phyloP scores from a whole-genome alignment of 192 early-diverging fungal species.

The Irineochytrium annulatum region DNA sequence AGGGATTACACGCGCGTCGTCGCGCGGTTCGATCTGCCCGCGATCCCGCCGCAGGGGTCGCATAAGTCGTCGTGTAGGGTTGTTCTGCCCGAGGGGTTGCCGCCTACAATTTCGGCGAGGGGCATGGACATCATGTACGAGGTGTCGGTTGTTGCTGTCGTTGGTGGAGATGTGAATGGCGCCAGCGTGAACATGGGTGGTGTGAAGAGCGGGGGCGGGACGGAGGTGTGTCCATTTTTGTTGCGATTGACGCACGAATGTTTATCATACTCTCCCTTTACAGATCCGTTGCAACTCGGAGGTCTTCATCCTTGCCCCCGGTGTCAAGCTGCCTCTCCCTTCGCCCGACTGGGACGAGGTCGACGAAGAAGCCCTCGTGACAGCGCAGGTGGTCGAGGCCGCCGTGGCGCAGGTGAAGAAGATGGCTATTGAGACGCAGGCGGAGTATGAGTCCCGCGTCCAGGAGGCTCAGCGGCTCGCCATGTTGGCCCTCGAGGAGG shows the following conservation, averaged over 20 bases:
- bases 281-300: too few species aligned
- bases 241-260: too few species aligned
- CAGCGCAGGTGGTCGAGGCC: constrained; percentile 2
- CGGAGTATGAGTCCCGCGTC: neutral
- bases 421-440: constrained; percentile 5
- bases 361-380: constrained; percentile 2
- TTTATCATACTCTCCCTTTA: too few species aligned
- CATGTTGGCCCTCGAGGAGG: neutral
- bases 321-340: too few species aligned
- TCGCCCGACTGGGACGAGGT: constrained; percentile 4
- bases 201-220: neutral
- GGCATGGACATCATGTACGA: constrained; percentile 3
- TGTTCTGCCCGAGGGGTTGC: constrained; percentile 1
- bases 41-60: neutral
- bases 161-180: neutral
- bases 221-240: neutral
- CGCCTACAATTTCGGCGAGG: neutral
- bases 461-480: neutral
- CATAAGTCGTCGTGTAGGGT: neutral
- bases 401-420: constrained; percentile 4
- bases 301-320: too few species aligned
- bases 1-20: constrained; percentile 2
- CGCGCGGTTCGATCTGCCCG: neutral
- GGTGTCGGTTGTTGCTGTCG: neutral
- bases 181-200: neutral